Evolutionary conservation across 495 filamentous ascomycete species (phyloP), one percentile per base, ranked within the genome.

Genomic region (Aspergillus incahuasiensis): DNA sequence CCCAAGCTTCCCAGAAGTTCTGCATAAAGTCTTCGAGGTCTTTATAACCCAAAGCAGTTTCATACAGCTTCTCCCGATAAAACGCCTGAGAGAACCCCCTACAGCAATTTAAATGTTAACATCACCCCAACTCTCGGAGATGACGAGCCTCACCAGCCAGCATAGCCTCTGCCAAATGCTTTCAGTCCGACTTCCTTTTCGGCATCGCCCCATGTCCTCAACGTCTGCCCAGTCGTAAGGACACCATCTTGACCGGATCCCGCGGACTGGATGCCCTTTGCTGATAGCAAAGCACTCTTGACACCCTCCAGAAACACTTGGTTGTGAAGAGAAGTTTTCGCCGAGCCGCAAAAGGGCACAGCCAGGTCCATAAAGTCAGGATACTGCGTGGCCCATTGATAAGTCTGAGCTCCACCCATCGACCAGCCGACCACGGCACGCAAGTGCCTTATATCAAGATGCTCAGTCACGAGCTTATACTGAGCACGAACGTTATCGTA

Each of bases 281-380:
- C 84, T 11, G 82, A 82, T n/a, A 86, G 68, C 41, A 90, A 66
- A 3, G 86, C 79, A 53, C 69, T 74, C 64, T 89, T 90, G 1
- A 88, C 82, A 1, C 87, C 86, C 57, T 89, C 87, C 4, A 90
- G 65, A 57, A 89, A 87, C 5, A 88, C 86, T 56, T 88, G 74
- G 54, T 90, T 90, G 47, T 90, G 87, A 52, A 87, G 56, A 8
- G 83, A 82, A 0, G 84, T 88, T 66, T 78, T 84, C 1, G 86
- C 86, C 13, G 81, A 76, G 13, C 84, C 82, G 63, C 87, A 89
- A 53, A 90, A 87, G 0, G 87, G 87, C 1, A 86, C 74, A 0
- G 74, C 74, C 15, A 86, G 55, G 50, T 89, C 84, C 75, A 85
- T 81, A 60, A 89, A 87, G 16, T 83, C 82, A 0, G 87, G 86